These are phyloP conservation scores for Parathielavia appendiculata DNA, from an alignment of 495 filamentous ascomycete species.

Conservation along the genomic window DNA sequence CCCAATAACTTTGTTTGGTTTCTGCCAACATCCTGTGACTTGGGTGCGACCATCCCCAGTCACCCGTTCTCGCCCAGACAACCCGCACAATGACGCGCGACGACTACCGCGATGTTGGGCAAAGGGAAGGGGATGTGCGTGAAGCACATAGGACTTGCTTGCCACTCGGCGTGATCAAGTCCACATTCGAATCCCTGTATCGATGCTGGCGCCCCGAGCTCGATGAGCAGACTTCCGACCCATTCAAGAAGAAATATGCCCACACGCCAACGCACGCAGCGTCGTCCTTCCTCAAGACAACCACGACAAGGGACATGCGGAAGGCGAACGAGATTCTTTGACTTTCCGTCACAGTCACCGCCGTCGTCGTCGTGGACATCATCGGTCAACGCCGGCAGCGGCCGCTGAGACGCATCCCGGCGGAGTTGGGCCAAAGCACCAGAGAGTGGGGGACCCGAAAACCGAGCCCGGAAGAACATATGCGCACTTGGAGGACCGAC, in stretches of 20 bases:
- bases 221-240: neutral
- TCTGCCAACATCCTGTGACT: too few relatives aligned
- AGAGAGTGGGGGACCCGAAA: neutral
- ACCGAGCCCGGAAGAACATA: neutral
- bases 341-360: neutral
- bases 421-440: neutral
- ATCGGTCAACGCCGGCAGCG: neutral
- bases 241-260: conserved; percentile 28
- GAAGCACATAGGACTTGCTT: conserved; percentile 2
- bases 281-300: conserved; percentile 38
- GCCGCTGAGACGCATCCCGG: neutral
- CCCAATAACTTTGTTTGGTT: neutral
- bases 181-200: conserved; percentile 10
- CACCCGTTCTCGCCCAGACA: too few relatives aligned
- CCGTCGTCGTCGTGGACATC: neutral
- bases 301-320: conserved; percentile 36
- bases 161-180: conserved; percentile 22
- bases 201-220: conserved; percentile 13
- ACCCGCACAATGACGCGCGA: conserved; percentile 11
- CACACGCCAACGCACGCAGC: conserved; percentile 41
- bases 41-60: neutral
- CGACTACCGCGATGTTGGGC: conserved; percentile 8
- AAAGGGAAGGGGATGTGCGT: neutral
- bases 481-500: neutral
- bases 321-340: conserved; percentile 35